Evolutionary conservation across 345 rosid species (phyloP), one percentile per base, ranked within the genome.

Genomic region (Eucalyptus cloeziana): DNA sequence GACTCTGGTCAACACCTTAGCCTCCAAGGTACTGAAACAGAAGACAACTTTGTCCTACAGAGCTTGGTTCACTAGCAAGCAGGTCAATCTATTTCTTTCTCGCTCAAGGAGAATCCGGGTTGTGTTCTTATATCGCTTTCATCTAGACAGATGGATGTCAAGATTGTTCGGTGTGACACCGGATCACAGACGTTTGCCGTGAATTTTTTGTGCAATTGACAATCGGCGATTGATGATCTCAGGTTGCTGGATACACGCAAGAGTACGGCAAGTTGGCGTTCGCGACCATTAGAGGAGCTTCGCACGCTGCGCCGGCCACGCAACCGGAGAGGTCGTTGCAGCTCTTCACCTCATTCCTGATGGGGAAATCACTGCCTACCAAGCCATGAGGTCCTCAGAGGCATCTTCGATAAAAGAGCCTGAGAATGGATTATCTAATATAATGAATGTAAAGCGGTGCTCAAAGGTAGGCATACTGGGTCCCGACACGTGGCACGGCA

Each of bases 221-320:
- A 21, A 17, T 33, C 7, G 44, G 13, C 4, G 44, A 71, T 33
- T 10, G 5, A 71, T 19, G 81, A 71, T 71, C 11, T 2, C 90
- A 93, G 94, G 92, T 90, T 86, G 93, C 76, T 81, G 94, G 94
- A 67, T 92, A 94, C 93, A 93, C 93, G 27, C 94, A 92, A 89
- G 92, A 90, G 13, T 93, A 92, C 88, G 94, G 91, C n/a, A 89
- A 86, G 10, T 49, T 94, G 81, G 86, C 92, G 4, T 92, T 88
- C 86, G 94, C 93, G 31, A 91, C 93, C 87, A 92, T 94, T 16
- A 91, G 94, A 93, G 95, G 93, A 83, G 95, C 92, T 37, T 90
- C 94, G 19, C 94, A 92, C 85, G 87, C 85, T 83, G 93, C 94
- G 56, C 94, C 94, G 13, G 85, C 91, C 81, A 81, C 94, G 40